Evolutionary conservation across 2,329 filamentous ascomycete genomes (phyloP).

Genomic region (Fusarium mangiferae): DNA sequence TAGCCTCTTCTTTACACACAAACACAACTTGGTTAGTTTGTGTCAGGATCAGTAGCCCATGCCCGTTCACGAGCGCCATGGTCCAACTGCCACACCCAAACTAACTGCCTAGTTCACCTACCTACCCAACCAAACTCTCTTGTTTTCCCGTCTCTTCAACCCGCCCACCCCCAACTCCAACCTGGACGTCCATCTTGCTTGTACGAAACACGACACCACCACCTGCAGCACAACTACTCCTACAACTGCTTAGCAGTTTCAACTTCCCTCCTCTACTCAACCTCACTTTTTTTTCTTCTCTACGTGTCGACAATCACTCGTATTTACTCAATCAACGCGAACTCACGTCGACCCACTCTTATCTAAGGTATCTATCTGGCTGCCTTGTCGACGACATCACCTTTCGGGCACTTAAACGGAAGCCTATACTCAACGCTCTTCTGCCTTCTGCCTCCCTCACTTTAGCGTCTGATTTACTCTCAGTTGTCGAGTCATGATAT

Average conservation of each 20-base stretch:
- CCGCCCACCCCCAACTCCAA: conserved; percentile 27
- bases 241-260: conserved; percentile 31
- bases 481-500: conserved; percentile 45
- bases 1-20: conserved; percentile 16
- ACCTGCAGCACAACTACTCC: conserved; percentile 16
- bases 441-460: conserved; percentile 25
- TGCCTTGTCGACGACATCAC: conserved; percentile 32
- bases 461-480: conserved; percentile 30
- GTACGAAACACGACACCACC: conserved; percentile 31
- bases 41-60: conserved; percentile 29
- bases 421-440: conserved; percentile 25
- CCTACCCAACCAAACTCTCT: conserved; percentile 6
- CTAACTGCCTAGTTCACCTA: conserved; percentile 11
- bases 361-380: conserved; percentile 14
- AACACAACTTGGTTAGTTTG: conserved; percentile 19
- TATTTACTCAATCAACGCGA: conserved; percentile 11
- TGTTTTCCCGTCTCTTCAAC: conserved; percentile 34
- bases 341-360: conserved; percentile 5
- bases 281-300: background rate
- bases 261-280: conserved; percentile 20
- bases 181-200: conserved; percentile 26
- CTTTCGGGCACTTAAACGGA: conserved; percentile 18
- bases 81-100: conserved; percentile 39
- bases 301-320: background rate
- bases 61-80: conserved; percentile 37